Percentiles rank a stretch among this genome's conserved stretches.
phyloP scores from a whole-genome alignment of 2,329 filamentous ascomycete genomes.

The Cladosporium phlei region DNA sequence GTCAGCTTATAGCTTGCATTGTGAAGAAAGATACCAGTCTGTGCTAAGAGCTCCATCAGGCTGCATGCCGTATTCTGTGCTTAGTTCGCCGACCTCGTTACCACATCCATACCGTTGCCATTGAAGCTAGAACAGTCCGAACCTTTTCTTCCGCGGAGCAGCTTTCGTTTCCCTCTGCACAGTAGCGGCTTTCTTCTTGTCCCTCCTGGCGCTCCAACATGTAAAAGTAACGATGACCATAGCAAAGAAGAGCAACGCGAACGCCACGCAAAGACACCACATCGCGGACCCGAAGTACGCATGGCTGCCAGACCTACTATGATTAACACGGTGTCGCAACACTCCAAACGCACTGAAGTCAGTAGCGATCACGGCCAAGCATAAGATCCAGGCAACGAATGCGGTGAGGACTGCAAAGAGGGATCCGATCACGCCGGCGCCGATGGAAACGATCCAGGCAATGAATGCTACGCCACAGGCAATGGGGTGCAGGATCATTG shows the following conservation, averaged over 20 bases:
- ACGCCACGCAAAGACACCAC: conserved; percentile 57
- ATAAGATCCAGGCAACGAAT: conserved; percentile 47
- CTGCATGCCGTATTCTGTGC: too few species aligned
- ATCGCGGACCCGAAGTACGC: conserved; percentile 53
- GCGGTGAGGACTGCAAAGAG: conserved; percentile 49
- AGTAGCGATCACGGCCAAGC: conserved; percentile 46
- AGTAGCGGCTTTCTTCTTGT: conserved; percentile 17
- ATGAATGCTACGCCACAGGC: conserved; percentile 55
- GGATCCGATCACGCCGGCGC: conserved; percentile 49
- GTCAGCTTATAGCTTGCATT: too few species aligned
- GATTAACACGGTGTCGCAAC: conserved; percentile 51
- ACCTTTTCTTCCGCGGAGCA: conserved; percentile 16
- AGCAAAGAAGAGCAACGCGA: conserved; percentile 42
- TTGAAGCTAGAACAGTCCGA: conserved; percentile 17
- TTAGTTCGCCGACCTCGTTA: too few species aligned
- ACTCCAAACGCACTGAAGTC: conserved; percentile 57
- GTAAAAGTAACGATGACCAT: conserved; percentile 11
- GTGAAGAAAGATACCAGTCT: too few species aligned
- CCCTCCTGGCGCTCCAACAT: conserved; percentile 22
- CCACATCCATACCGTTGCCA: too few species aligned
- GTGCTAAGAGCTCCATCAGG: too few species aligned
- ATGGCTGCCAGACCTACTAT: conserved; percentile 34
- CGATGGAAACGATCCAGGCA: conserved; percentile 53
- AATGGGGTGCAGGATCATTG: conserved; percentile 60
- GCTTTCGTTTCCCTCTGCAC: conserved; percentile 12